A percentile compares a stretch with the other conserved stretches of the same genome.
phyloP scores from a whole-genome alignment of 495 filamentous ascomycete species.

The Daldinia childiae region DNA sequence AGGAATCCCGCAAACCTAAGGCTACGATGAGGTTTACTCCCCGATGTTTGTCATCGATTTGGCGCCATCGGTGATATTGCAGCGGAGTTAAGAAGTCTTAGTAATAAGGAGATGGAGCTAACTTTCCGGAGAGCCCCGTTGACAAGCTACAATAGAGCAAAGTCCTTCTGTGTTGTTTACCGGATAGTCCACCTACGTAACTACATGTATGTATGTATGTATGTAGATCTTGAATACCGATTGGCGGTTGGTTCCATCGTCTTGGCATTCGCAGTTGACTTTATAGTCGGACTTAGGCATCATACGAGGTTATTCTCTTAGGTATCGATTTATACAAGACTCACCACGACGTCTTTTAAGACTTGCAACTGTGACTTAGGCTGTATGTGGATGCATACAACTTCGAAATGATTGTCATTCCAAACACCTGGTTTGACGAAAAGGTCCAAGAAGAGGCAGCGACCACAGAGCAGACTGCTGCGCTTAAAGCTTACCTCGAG shows the following conservation, averaged over 20 bases:
- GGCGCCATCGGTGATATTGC: neutral
- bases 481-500: neutral
- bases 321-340: neutral
- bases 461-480: neutral
- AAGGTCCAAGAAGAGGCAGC: constrained; percentile 4
- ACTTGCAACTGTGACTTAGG: neutral
- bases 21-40: neutral
- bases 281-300: neutral
- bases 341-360: neutral
- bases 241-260: neutral
- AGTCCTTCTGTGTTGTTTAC: neutral
- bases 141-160: neutral
- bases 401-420: neutral
- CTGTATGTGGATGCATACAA: neutral
- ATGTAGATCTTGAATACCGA: neutral
- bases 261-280: neutral
- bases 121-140: neutral
- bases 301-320: neutral
- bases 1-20: neutral
- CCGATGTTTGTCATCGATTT: neutral
- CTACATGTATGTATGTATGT: neutral
- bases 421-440: neutral
- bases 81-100: neutral
- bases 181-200: neutral
- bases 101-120: neutral